Evolutionary conservation across 768 basidiomycete species (phyloP), one percentile per base, ranked within the genome.

Genomic region (Trametes gibbosa): DNA sequence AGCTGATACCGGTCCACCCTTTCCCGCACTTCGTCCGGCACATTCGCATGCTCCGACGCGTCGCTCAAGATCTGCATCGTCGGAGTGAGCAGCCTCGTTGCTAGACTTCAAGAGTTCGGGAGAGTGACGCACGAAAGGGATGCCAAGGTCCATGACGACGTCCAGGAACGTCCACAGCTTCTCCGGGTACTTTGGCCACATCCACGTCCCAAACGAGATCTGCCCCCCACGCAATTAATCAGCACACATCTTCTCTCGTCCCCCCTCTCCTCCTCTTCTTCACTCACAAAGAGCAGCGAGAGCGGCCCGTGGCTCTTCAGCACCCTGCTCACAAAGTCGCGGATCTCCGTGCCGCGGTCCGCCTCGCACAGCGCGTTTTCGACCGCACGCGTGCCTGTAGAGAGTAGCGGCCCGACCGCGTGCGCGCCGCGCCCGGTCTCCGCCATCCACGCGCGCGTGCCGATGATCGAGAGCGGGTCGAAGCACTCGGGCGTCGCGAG

Each of bases 261-360:
- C n/a, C n/a, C n/a, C n/a, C n/a, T n/a, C n/a, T n/a, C n/a, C n/a
- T n/a, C n/a, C n/a, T n/a, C n/a, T n/a, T n/a, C n/a, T n/a, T n/a
- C n/a, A 55, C 66, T 45, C 37, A 63, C 66, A 32, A 65, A 65
- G 24, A 68, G 37, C 1, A 65, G 10, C 4, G 66, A 65, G n/a
- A 56, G 47, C 23, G 48, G 46, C 21, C 66, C 66, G 41, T 65
- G 54, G 48, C 52, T 57, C 35, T 56, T 42, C 24, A 64, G 17
- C 24, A 51, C 48, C 46, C 49, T 50, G 48, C 56, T 47, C 35
- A 65, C 32, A 40, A 65, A 65, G n/a, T 56, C 51, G 32, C 62
- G 53, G 25, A 63, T 51, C 50, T 55, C 59, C 35, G 50, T 41
- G 8, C 51, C 56, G n/a, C 51, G 24, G 50, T 42, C 47, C 27